Percentiles rank a stretch among this genome's conserved stretches.
Conservation (phyloP, 1,284 basidiomycete genomes). For the Filobasidium uniguttulatum region DNA sequence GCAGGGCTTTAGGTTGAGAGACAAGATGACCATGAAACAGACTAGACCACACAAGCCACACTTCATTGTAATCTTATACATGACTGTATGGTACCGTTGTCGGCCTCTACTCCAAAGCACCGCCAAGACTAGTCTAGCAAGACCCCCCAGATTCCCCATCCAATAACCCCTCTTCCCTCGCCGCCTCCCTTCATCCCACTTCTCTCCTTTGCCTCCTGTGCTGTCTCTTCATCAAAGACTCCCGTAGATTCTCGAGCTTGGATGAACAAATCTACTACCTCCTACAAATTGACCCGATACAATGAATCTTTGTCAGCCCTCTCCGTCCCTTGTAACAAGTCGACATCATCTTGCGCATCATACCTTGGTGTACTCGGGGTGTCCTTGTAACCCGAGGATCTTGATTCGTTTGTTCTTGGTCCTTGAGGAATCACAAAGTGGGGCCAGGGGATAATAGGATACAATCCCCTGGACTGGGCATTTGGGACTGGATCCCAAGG, state of each 20-base stretch:
- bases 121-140: slow-evolving; percentile 30
- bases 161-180: slow-evolving; percentile 40
- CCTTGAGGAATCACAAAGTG: slow-evolving; percentile 5
- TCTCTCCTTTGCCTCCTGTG: slow-evolving; percentile 33
- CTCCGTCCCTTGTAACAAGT: neutral
- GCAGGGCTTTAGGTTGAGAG: too few relatives aligned
- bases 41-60: too few relatives aligned
- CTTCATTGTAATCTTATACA: too few relatives aligned
- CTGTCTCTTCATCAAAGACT: slow-evolving; percentile 33
- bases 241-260: slow-evolving; percentile 34
- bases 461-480: slow-evolving; percentile 41
- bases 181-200: slow-evolving; percentile 32
- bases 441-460: slow-evolving; percentile 33
- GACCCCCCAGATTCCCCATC: slow-evolving; percentile 38
- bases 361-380: slow-evolving; percentile 41
- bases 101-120: neutral
- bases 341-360: neutral
- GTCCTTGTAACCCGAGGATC: slow-evolving; percentile 39
- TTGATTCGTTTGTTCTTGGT: slow-evolving; percentile 22
- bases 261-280: slow-evolving; percentile 40
- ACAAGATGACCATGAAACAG: too few relatives aligned
- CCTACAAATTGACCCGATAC: slow-evolving; percentile 1
- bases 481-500: slow-evolving; percentile 36
- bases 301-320: neutral
- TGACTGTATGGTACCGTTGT: too few relatives aligned